Evolutionary conservation across 140 eudicot species (phyloP).

Genomic region (Bidens hawaiensis): DNA sequence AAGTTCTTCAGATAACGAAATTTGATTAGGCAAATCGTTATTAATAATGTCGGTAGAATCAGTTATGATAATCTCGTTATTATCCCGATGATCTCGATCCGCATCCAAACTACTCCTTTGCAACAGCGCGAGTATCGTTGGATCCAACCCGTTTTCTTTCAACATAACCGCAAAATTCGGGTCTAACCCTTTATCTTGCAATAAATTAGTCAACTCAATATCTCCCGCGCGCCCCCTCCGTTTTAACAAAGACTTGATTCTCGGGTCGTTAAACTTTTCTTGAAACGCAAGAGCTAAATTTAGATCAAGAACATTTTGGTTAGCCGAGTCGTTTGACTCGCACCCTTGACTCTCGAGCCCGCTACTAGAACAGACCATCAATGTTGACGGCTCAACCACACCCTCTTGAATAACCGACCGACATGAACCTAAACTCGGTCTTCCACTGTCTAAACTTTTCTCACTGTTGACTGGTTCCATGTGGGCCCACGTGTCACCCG

Average conservation of each 20-base stretch:
- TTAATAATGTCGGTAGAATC: slow-evolving; percentile 65
- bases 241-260: slow-evolving; percentile 71
- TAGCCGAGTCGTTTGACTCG: slow-evolving; percentile 64
- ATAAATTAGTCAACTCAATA: slow-evolving; percentile 59
- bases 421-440: slow-evolving; percentile 94
- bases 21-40: slow-evolving; percentile 61
- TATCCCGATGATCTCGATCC: slow-evolving; percentile 91
- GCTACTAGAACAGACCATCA: slow-evolving; percentile 72
- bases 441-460: slow-evolving; percentile 88
- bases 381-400: too few species aligned
- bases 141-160: slow-evolving; percentile 93
- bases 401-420: slow-evolving; percentile 76
- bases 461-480: slow-evolving; percentile 79
- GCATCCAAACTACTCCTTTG: slow-evolving; percentile 99
- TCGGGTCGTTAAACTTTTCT: slow-evolving; percentile 83
- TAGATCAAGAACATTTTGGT: slow-evolving; percentile 60
- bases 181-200: slow-evolving; percentile 92
- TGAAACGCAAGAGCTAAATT: slow-evolving; percentile 82
- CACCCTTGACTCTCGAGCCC: slow-evolving; percentile 95
- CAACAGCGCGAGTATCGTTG: slow-evolving; percentile 76
- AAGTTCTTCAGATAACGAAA: slow-evolving; percentile 89
- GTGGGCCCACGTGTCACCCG: slow-evolving; percentile 70
- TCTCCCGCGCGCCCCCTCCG: slow-evolving; percentile 71
- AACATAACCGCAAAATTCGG: slow-evolving; percentile 97
- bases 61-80: slow-evolving; percentile 47